These are phyloP conservation scores for Phytophthora aleatoria DNA, from an alignment of 352 stramenopile species.

Conservation along the genomic window DNA sequence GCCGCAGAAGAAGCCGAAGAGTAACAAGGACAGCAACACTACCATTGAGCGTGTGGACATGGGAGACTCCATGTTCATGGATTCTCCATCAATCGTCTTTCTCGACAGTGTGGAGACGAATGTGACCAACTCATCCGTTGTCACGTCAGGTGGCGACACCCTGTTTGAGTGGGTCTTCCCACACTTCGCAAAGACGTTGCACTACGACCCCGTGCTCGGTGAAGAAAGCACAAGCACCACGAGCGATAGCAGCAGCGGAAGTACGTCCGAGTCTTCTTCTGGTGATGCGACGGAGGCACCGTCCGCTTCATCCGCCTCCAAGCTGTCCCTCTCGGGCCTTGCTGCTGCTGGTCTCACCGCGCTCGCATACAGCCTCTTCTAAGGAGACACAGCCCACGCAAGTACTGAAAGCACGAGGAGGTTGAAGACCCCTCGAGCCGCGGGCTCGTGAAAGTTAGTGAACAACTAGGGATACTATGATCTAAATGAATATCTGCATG, in stretches of 20 bases:
- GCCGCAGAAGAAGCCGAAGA: constrained; percentile 27
- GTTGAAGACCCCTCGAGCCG: too few relatives aligned
- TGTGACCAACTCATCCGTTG: constrained; percentile 36
- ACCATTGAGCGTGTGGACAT: constrained; percentile 38
- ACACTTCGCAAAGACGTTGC: constrained; percentile 37
- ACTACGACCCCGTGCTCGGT: constrained; percentile 62
- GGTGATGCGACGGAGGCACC: not conserved
- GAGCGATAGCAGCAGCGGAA: constrained; percentile 1
- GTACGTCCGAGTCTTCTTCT: constrained; percentile 2
- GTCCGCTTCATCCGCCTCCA: constrained; percentile 12
- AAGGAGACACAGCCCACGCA: not conserved
- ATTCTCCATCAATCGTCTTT: constrained; percentile 24
- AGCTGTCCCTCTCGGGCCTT: constrained; percentile 14
- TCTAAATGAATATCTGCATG: too few relatives aligned
- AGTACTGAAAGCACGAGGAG: too few relatives aligned
- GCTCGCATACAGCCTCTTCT: constrained; percentile 23
- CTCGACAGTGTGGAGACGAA: constrained; percentile 20
- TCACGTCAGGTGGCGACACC: constrained; percentile 4
- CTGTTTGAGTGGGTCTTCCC: constrained; percentile 53
- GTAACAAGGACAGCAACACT: not conserved
- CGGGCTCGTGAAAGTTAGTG: too few relatives aligned
- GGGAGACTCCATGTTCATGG: constrained; percentile 50
- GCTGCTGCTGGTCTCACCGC: constrained; percentile 5
- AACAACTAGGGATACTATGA: too few relatives aligned
- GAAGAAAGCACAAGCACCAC: constrained; percentile 14